phyloP scores from a whole-genome alignment of 192 early-diverging fungal species.

The Podila epicladia region DNA sequence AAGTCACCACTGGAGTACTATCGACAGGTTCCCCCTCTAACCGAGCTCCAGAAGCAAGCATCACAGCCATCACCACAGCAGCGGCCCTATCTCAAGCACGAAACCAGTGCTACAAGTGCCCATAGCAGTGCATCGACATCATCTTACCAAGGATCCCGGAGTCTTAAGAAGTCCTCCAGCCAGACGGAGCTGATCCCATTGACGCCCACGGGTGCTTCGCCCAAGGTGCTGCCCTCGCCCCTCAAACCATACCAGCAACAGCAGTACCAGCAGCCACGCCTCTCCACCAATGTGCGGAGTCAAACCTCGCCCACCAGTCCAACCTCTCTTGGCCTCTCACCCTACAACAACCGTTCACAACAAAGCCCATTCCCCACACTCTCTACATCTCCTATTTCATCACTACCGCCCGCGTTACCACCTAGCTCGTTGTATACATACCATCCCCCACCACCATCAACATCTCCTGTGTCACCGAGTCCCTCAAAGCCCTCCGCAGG shows the following conservation, averaged over 20 bases:
- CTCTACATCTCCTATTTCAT: no score
- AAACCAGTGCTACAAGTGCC: constrained; percentile 2
- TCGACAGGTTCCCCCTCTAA: constrained; percentile 10
- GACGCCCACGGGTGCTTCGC: background rate
- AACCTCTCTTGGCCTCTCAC: background rate
- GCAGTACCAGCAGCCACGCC: constrained; percentile 36
- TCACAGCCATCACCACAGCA: background rate
- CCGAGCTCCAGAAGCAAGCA: constrained; percentile 2
- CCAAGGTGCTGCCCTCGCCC: background rate
- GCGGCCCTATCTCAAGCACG: constrained; percentile 5
- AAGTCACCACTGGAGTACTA: constrained; percentile 43
- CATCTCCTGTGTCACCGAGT: constrained; percentile 2
- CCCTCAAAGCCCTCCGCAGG: constrained; percentile 16
- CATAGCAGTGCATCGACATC: background rate
- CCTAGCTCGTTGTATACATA: constrained; percentile 6
- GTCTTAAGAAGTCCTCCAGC: background rate
- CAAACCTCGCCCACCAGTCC: constrained; percentile 6
- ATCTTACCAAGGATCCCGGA: background rate
- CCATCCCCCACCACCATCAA: constrained; percentile 20
- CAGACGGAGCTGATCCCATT: background rate
- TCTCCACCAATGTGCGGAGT: constrained; percentile 12
- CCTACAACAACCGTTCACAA: background rate
- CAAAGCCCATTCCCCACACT: background rate
- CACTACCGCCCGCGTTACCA: background rate
- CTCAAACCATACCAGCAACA: constrained; percentile 10